Evolutionary conservation across 306 rosid species (phyloP), one percentile per base, ranked within the genome.

Genomic region (Inga leiocalycina): DNA sequence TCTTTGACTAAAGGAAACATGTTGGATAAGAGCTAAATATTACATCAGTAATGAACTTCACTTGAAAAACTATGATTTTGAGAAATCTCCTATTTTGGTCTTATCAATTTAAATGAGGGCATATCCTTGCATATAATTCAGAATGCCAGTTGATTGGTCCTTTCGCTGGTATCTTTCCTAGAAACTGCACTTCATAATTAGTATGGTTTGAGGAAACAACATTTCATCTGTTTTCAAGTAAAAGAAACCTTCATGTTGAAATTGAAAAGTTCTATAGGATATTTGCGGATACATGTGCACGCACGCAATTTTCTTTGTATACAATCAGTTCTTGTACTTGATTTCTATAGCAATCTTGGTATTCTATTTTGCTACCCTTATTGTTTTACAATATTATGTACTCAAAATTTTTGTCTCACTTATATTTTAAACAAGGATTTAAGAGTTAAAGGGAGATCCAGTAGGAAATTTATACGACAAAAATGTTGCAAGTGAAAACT

Each of bases 301-400:
- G 17, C 16, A 61, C 15, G 7, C 34, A 24, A 19, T 62, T 62
- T 15, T 45, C 22, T 64, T 73, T 65, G 56, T 76, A 62, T 61
- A 35, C 51, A 12, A 11, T 49, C 62, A 56, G 79, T 57, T 70
- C 69, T 75, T 75, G 67, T 54, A 67, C 66, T 68, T 75, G 45
- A 67, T 80, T 75, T 68, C 80, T 24, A 66, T 65, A 44, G 80
- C 57, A 72, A 46, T 80, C 45, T 34, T 16, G 44, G 52, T 61
- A 81, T 16, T 84, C 81, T 45, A 16, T 14, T 14, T 52, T 67
- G 72, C 48, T 70, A 62, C 65, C 43, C 79, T n/a, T 80, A 76
- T 30, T 44, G 27, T 76, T 70, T 71, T 62, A 67, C 64, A 41
- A 76, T 34, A 22, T 20, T 39, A 72, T 65, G 12, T 57, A 41